phyloP scores from a whole-genome alignment of 1,284 basidiomycete species.

The Malassezia globosa region DNA sequence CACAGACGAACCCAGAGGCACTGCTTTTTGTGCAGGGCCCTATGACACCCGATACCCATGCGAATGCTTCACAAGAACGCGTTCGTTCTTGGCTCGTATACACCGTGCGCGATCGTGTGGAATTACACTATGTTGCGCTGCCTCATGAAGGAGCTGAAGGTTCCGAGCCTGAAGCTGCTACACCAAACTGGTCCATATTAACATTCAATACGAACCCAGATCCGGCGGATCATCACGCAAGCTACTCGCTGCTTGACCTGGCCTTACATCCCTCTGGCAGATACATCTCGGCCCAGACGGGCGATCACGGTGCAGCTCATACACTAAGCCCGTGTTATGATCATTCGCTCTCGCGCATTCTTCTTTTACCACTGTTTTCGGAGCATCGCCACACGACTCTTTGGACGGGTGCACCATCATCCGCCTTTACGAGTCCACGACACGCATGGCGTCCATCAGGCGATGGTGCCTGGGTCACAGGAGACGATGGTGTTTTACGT shows the following conservation, averaged over 20 bases:
- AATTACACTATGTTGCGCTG: conserved; percentile 33
- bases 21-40: conserved; percentile 28
- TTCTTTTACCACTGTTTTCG: conserved; percentile 28
- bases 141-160: conserved; percentile 16
- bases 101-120: conserved; percentile 27
- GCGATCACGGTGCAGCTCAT: conserved; percentile 25
- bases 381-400: conserved; percentile 22
- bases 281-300: conserved; percentile 34
- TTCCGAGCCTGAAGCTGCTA: background rate
- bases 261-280: conserved; percentile 28
- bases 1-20: conserved; percentile 31
- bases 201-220: conserved; percentile 38
- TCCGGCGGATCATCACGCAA: conserved; percentile 27
- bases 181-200: conserved; percentile 21
- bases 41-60: conserved; percentile 13
- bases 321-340: conserved; percentile 8
- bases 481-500: conserved; percentile 35
- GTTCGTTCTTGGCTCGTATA: conserved; percentile 30
- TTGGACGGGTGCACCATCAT: conserved; percentile 26
- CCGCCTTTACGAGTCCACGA: conserved; percentile 24
- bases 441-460: conserved; percentile 33
- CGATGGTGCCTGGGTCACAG: conserved; percentile 29
- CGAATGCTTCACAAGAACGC: conserved; percentile 1
- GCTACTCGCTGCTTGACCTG: conserved; percentile 36
- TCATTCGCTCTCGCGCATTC: conserved; percentile 21